Evolutionary conservation across 345 rosid genomes (phyloP).

Genomic region (Schrenkiella parvula): DNA sequence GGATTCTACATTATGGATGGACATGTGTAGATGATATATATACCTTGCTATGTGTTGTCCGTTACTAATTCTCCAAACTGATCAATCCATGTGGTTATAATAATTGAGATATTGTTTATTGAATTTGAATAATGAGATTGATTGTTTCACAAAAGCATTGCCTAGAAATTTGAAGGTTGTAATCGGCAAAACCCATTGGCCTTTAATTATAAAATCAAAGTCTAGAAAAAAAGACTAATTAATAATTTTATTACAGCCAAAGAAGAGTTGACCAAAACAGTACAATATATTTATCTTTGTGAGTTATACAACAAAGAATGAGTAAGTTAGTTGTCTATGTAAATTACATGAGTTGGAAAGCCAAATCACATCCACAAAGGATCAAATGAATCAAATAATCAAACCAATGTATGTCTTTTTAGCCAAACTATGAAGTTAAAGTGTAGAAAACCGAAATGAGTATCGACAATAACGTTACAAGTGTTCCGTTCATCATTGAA

Average conservation of each 20-base stretch:
- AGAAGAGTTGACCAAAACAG: neutral
- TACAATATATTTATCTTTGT: slow-evolving; percentile 3
- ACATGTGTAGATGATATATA: no score
- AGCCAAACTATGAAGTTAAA: slow-evolving; percentile 34
- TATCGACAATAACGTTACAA: slow-evolving; percentile 36
- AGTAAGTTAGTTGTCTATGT: slow-evolving; percentile 11
- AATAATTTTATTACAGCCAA: neutral
- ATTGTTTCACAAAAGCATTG: no score
- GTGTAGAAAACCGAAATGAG: slow-evolving; percentile 38
- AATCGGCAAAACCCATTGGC: no score
- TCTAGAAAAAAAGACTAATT: neutral
- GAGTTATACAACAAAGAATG: slow-evolving; percentile 28
- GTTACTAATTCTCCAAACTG: no score
- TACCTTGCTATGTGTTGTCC: no score
- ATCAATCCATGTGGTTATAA: no score
- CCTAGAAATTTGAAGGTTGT: no score
- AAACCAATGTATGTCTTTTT: neutral
- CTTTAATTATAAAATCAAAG: no score
- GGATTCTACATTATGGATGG: no score
- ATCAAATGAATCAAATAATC: slow-evolving; percentile 22
- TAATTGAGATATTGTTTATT: no score
- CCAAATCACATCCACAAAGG: slow-evolving; percentile 13
- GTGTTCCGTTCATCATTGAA: slow-evolving; percentile 8
- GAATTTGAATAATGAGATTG: no score
- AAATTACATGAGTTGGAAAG: slow-evolving; percentile 21